Evolutionary conservation across 306 rosid species (phyloP), one percentile per base, ranked within the genome.

Genomic region (Morella rubra): DNA sequence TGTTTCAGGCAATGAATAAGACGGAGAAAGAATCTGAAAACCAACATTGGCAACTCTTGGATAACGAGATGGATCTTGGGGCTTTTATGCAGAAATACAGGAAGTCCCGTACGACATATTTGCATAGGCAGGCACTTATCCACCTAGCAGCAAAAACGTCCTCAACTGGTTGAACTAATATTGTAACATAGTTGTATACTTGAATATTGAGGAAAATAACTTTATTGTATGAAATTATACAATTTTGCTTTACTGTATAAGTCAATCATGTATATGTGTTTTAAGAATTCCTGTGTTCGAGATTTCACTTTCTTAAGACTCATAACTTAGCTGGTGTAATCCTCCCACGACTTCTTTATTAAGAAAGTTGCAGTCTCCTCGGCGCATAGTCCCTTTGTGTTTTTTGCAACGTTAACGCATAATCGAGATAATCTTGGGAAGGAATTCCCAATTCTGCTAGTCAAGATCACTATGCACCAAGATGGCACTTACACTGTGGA

Each of bases 61-160:
- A 88, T 27, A 68, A 80, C 76, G 98, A 92, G 80, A 77, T 85
- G 13, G 98, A 96, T 65, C 81, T 88, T 14, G 85, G 65, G 46
- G 62, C 86, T 4, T 91, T 96, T 64, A 71, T 90, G 81, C 93
- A 86, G 81, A 92, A 92, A 79, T 92, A 91, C 89, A 96, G 87
- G 87, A 89, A 84, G 89, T 91, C 88, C 27, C 97, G 99, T 40
- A 76, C 88, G 7, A 77, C 79, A 68, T 87, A 89, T 81, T 24
- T 24, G 27, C 99, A 92, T 85, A 82, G 68, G 82, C 89, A 86
- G 69, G 96, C 93, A 15, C 98, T 96, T 47, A 27, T 88, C 61
- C 97, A 90, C 76, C 87, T 96, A 65, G 88, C 99, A 1, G 93
- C 96, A 18, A 96, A 83, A 79, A 89, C 99, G 75, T 87, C 91